These are phyloP conservation scores for Pythium folliculosum DNA, from an alignment of 352 stramenopile genomes.

Conservation along the genomic window DNA sequence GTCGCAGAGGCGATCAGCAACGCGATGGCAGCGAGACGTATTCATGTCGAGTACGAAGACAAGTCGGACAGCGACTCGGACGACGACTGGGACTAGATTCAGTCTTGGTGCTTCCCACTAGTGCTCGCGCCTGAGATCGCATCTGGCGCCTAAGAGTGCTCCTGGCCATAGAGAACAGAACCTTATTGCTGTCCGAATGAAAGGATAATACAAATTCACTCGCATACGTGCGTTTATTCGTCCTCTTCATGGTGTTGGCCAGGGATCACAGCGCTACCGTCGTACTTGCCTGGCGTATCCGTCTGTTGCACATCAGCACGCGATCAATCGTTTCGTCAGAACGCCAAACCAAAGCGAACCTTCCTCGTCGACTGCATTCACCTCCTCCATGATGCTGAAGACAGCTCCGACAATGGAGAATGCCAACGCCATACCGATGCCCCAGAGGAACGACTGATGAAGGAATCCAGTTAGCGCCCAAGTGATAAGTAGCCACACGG, in stretches of 20 bases:
- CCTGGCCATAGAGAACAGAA: background rate
- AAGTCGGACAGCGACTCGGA: constrained; percentile 71
- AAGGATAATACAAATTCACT: background rate
- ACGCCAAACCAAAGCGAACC: background rate
- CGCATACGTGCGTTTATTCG: background rate
- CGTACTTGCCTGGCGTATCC: background rate
- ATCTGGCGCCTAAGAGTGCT: no score
- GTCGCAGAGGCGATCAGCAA: constrained; percentile 85
- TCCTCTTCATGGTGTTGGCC: background rate
- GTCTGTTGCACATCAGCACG: background rate
- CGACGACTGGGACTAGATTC: constrained; percentile 72
- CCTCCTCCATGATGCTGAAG: constrained; percentile 71
- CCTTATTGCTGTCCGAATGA: background rate
- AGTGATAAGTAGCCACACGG: no score
- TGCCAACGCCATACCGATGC: constrained; percentile 72
- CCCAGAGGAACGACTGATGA: constrained; percentile 75
- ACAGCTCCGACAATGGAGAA: constrained; percentile 74
- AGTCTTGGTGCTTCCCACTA: background rate
- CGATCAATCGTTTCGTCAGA: background rate
- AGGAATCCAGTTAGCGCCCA: no score
- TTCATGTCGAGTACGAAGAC: constrained; percentile 82
- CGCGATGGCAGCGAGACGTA: constrained; percentile 75
- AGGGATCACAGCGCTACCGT: constrained; percentile 1
- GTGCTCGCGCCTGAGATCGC: no score
- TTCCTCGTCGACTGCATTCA: constrained; percentile 4